Conservation (phyloP, 225 moss, liverwort and hornwort species). For the Marchantia polymorpha region DNA sequence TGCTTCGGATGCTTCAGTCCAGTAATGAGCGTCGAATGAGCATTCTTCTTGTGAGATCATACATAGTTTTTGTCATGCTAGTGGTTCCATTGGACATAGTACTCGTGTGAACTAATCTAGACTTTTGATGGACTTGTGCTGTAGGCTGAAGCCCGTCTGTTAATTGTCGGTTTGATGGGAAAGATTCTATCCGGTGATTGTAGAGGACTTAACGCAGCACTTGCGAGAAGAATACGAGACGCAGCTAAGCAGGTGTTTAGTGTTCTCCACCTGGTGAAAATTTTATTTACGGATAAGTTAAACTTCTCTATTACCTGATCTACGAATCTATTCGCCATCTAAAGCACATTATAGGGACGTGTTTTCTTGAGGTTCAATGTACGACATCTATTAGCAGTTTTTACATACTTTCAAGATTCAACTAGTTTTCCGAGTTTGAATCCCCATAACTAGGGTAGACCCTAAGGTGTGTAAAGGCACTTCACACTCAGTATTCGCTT, state of each 20-base stretch:
- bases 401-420: too few relatives aligned
- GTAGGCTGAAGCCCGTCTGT: slow-evolving; percentile 78
- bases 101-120: neutral
- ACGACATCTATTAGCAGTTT: too few relatives aligned
- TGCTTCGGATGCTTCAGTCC: too few relatives aligned
- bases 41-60: neutral
- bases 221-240: slow-evolving; percentile 57
- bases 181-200: slow-evolving; percentile 70
- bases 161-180: slow-evolving; percentile 87
- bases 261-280: neutral
- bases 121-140: slow-evolving; percentile 17
- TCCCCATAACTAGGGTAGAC: too few relatives aligned
- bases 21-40: too few relatives aligned
- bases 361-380: too few relatives aligned
- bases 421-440: too few relatives aligned
- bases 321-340: neutral
- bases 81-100: neutral
- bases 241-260: slow-evolving; percentile 53
- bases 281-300: too few relatives aligned
- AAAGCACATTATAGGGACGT: neutral
- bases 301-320: neutral
- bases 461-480: too few relatives aligned
- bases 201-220: slow-evolving; percentile 68
- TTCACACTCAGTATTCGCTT: too few relatives aligned
- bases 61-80: neutral